A percentile compares a stretch with the other conserved stretches of the same genome.
Conservation (phyloP, 306 rosid genomes). For the Prunus persica region DNA sequence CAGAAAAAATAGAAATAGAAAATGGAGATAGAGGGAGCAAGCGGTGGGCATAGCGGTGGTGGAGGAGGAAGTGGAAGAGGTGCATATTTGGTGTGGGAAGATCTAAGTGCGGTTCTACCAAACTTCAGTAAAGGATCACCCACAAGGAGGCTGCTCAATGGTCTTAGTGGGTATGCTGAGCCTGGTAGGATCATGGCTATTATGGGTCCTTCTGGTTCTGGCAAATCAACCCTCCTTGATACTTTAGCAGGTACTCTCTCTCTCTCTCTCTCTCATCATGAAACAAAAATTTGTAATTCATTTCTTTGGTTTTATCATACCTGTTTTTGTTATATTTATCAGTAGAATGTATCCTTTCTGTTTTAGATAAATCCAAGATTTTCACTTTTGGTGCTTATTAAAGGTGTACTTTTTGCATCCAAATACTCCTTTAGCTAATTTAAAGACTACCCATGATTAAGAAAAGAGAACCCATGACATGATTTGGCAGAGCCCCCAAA, state of each 20-base stretch:
- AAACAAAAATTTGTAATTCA: no score
- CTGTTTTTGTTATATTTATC: not conserved
- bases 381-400: not conserved
- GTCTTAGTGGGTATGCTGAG: conserved; percentile 74
- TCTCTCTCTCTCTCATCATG: not conserved
- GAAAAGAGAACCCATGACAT: not conserved
- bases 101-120: conserved; percentile 64
- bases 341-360: not conserved
- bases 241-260: conserved; percentile 50
- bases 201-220: conserved; percentile 96
- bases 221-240: conserved; percentile 86
- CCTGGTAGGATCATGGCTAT: conserved; percentile 88
- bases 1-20: not conserved
- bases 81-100: conserved; percentile 83
- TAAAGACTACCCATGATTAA: not conserved
- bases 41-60: conserved; percentile 1
- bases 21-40: conserved; percentile 19
- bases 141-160: conserved; percentile 72
- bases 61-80: conserved; percentile 52
- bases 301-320: not conserved
- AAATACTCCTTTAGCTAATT: not conserved
- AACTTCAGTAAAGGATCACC: conserved; percentile 65
- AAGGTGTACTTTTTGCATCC: not conserved
- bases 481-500: not conserved
- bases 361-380: not conserved